Base-by-base conservation (phyloP, 2,329 filamentous ascomycete species). In the Tolypocladium tropicale region DNA sequence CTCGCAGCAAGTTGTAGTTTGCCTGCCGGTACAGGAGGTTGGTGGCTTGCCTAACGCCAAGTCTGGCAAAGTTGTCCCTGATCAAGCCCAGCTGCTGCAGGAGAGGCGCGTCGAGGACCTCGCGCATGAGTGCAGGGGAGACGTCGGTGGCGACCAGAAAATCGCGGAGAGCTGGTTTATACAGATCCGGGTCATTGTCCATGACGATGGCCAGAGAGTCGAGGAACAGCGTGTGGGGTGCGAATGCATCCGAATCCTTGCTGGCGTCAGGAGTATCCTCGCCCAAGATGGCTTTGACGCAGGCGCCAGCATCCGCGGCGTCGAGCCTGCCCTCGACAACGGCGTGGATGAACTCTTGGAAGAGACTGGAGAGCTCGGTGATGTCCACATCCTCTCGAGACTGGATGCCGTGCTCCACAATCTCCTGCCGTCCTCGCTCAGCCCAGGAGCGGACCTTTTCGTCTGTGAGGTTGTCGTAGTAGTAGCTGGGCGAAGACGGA, bases 11-110 rank as follows among this genome's bases (percentile, higher is more conserved):
- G 65, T 99, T 99, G 76, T 96, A 97, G 70, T 96, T 97, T 16
- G 93, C 90, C 72, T 97, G 94, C 58, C 92, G 87, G 70, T 99
- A 99, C 0, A 99, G 80, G 5, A 94, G 78, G 64, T 96, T 95
- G 9, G 94, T 99, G 52, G 92, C 89, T 66, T 95, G 91, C 55
- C 93, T 86, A 61, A 96, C 91, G 18, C 88, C 87, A 67, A 94
- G 84, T 62, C 86, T 86, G 56, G 82, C 78, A 69, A 97, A 99
- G 6, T 86, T 93, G n/a, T 87, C 84, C 53, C 91, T 83, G 52
- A 96, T 89, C 48, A 99, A 77, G 11, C 88, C 88, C 16, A 96
- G 75, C 32, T 86, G 80, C 64, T 88, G 83, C 12, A 97, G 76
- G 10, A 95, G 74, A 21, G 84, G 78, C 6, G 84, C 83, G 62